These are phyloP conservation scores for Fusarium foetens DNA, from an alignment of 2,329 filamentous ascomycete species.

Conservation along the genomic window DNA sequence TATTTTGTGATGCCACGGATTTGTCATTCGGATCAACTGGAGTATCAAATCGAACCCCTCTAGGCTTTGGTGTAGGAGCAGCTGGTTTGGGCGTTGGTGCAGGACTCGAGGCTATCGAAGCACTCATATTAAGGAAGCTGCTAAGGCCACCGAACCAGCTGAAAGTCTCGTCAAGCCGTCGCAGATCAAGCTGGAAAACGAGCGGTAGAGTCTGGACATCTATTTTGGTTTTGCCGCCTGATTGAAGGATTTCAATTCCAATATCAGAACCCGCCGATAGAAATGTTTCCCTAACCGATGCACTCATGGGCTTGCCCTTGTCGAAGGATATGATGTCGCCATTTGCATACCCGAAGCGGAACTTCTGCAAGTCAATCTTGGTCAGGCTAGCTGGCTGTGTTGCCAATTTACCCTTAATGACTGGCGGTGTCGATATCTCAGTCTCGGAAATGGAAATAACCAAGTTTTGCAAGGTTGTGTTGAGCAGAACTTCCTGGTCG, in stretches of 20 bases:
- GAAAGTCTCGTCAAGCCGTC: slow-evolving; percentile 85
- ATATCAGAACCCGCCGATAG: slow-evolving; percentile 68
- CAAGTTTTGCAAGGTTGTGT: slow-evolving; percentile 59
- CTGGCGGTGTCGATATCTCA: slow-evolving; percentile 20
- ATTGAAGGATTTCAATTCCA: slow-evolving; percentile 62
- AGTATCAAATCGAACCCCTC: slow-evolving; percentile 68
- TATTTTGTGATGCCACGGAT: slow-evolving; percentile 63
- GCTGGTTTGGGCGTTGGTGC: slow-evolving; percentile 57
- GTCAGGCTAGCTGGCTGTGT: slow-evolving; percentile 47
- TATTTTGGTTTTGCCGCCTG: slow-evolving; percentile 59
- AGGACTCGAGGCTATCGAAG: slow-evolving; percentile 81
- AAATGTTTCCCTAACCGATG: slow-evolving; percentile 68
- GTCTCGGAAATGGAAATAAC: slow-evolving; percentile 43
- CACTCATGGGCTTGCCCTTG: slow-evolving; percentile 64
- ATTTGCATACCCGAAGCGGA: slow-evolving; percentile 70
- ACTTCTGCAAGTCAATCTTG: slow-evolving; percentile 63
- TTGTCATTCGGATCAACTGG: slow-evolving; percentile 61
- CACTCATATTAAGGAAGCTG: slow-evolving; percentile 88
- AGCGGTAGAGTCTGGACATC: slow-evolving; percentile 82
- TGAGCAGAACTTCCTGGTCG: slow-evolving; percentile 63
- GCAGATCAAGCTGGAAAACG: slow-evolving; percentile 79
- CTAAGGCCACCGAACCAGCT: slow-evolving; percentile 91
- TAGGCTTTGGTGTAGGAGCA: slow-evolving; percentile 57
- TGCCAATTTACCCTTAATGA: slow-evolving; percentile 21
- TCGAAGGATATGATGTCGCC: slow-evolving; percentile 73